phyloP scores from a whole-genome alignment of 1,284 basidiomycete species.

The Sutorius eximius region DNA sequence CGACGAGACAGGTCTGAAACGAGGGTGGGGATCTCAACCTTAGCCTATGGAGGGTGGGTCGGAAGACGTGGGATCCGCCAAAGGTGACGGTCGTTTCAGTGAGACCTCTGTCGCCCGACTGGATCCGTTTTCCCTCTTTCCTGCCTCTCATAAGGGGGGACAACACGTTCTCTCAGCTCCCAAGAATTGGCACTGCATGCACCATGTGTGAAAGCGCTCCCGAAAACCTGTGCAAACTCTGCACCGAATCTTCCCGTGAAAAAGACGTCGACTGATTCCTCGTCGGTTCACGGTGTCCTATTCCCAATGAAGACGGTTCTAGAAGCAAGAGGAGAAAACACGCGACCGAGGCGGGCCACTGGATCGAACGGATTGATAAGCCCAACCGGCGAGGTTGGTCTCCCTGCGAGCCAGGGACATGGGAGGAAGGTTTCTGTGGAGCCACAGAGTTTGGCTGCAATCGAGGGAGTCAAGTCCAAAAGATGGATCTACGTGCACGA shows the following conservation, averaged over 20 bases:
- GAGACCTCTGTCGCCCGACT: not conserved
- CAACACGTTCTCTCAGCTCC: not conserved
- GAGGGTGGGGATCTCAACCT: not conserved
- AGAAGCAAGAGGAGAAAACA: not conserved
- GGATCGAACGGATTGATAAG: not conserved
- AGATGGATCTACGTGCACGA: not conserved
- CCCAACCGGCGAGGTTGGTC: not conserved
- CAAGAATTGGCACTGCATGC: not conserved
- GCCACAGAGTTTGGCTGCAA: not conserved
- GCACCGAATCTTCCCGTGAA: not conserved
- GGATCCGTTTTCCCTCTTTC: not conserved
- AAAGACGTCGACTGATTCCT: not conserved
- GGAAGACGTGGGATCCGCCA: not conserved
- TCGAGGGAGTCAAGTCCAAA: not conserved
- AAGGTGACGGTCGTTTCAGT: not conserved
- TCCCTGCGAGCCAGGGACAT: not conserved
- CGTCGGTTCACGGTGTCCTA: not conserved
- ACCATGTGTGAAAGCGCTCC: not conserved
- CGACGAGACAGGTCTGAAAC: not conserved
- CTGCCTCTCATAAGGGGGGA: not conserved
- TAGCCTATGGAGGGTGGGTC: not conserved
- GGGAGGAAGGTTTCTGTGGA: not conserved
- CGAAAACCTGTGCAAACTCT: not conserved
- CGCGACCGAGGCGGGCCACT: not conserved
- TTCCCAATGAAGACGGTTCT: not conserved